Percentiles rank a stretch among this genome's conserved stretches.
Conservation (phyloP, 768 basidiomycete species). For the Cantharellus anzutake region DNA sequence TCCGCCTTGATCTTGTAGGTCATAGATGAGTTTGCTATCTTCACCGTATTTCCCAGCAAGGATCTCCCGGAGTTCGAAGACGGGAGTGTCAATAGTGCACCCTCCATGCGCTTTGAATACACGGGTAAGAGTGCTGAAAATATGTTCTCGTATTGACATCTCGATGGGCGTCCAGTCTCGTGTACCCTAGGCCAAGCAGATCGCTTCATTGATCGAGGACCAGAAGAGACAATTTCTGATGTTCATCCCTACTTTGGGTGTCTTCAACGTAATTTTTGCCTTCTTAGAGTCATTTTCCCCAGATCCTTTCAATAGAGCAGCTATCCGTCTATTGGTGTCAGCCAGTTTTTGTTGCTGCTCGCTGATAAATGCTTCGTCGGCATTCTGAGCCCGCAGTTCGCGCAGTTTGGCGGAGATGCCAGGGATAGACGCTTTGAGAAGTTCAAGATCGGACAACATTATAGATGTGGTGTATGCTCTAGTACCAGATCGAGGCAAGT, state of each 20-base stretch:
- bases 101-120: constrained; percentile 82
- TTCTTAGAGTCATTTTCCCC: constrained; percentile 34
- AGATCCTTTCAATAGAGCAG: constrained; percentile 19
- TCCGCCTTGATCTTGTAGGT: constrained; percentile 92
- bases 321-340: constrained; percentile 13
- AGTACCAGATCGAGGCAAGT: background rate
- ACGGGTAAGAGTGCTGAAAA: constrained; percentile 74
- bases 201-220: constrained; percentile 1
- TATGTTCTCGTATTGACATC: constrained; percentile 79
- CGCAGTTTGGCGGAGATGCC: constrained; percentile 3
- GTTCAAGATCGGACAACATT: background rate
- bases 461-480: background rate
- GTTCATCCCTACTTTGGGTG: constrained; percentile 61
- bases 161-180: constrained; percentile 85
- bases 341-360: constrained; percentile 43
- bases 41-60: constrained; percentile 95
- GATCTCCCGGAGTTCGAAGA: constrained; percentile 95
- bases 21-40: constrained; percentile 93
- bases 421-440: constrained; percentile 8
- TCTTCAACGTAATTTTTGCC: constrained; percentile 66
- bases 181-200: constrained; percentile 45
- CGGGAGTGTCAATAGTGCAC: constrained; percentile 87
- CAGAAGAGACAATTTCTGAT: background rate
- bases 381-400: constrained; percentile 22
- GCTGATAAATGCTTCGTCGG: constrained; percentile 31